Evolutionary conservation across 805 yeast species (phyloP), one percentile per base, ranked within the genome.

Genomic region (Hanseniaspora thailandica): DNA sequence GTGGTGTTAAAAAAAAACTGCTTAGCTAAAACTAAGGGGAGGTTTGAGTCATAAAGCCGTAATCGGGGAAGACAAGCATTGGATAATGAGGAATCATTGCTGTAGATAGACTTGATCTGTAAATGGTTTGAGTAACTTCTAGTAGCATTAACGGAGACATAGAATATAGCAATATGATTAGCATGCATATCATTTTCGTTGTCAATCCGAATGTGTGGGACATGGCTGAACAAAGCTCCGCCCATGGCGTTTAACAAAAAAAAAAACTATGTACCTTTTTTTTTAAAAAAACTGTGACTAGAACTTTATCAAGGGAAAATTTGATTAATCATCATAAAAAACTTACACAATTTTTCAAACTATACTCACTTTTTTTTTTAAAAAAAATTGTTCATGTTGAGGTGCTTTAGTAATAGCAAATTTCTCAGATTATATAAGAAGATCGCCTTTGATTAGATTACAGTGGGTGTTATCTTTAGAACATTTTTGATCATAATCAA

Each of bases 281-380:
- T 40, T n/a, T 40, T 15, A 40, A 40, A 25, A 25, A 40, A 41
- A 41, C 45, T 41, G 45, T 41, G 45, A 41, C 23, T 41, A 15
- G 5, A 26, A 10, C 33, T 13, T 26, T 25, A 23, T 25, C 30
- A n/a, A n/a, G n/a, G n/a, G n/a, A n/a, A n/a, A n/a, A n/a, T 15
- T 25, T 25, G 4, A 25, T 26, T 41, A 26, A 25, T 41, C 33
- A 26, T 25, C 4, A 20, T 22, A 39, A 39, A 41, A 41, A 41
- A 41, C 15, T 41, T 41, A 41, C 45, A 41, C 45, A 41, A 41
- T 41, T 41, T 41, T 41, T 23, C 8, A 25, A 25, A 39, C 10
- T 4, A 39, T 22, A 13, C 17, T 20, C 13, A 39, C 12, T 22
- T n/a, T 39, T 22, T 39, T 36, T 38, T 38, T 23, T 4, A 34